phyloP scores from a whole-genome alignment of 1,284 basidiomycete genomes.

The Dichomitus squalens region DNA sequence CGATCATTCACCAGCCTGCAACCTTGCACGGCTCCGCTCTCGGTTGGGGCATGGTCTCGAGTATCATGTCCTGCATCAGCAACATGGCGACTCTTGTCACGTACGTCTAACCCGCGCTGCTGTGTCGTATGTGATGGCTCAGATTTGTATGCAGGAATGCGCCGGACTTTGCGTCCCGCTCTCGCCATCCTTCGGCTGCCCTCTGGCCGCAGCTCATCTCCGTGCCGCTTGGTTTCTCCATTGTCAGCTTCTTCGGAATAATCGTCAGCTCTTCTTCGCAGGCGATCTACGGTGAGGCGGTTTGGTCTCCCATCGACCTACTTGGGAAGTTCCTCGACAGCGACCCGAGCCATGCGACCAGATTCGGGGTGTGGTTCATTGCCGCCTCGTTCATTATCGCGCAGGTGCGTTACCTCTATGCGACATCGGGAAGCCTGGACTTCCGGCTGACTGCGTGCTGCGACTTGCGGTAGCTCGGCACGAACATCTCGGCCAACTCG shows the following conservation, averaged over 20 bases:
- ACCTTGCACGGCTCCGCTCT: slow-evolving; percentile 70
- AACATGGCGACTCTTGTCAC: slow-evolving; percentile 79
- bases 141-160: slow-evolving; percentile 54
- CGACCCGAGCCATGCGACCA: slow-evolving; percentile 61
- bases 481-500: slow-evolving; percentile 85
- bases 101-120: slow-evolving; percentile 37
- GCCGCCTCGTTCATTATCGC: slow-evolving; percentile 75
- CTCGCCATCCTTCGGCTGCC: slow-evolving; percentile 66
- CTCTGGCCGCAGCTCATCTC: slow-evolving; percentile 74
- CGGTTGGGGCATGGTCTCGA: slow-evolving; percentile 80
- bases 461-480: slow-evolving; percentile 40
- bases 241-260: slow-evolving; percentile 85
- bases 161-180: slow-evolving; percentile 79
- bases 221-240: slow-evolving; percentile 74
- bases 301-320: slow-evolving; percentile 83
- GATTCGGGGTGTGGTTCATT: slow-evolving; percentile 81
- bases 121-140: neutral
- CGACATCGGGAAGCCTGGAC: too few relatives aligned
- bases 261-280: slow-evolving; percentile 82
- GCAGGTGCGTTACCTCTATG: slow-evolving; percentile 44
- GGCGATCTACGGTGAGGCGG: slow-evolving; percentile 74
- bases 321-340: slow-evolving; percentile 70
- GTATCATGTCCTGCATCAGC: slow-evolving; percentile 79
- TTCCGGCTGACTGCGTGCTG: neutral
- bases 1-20: slow-evolving; percentile 73